Evolutionary conservation across 108 stramenopile species (phyloP).

Genomic region (Cyclotella choctawhatcheeana): DNA sequence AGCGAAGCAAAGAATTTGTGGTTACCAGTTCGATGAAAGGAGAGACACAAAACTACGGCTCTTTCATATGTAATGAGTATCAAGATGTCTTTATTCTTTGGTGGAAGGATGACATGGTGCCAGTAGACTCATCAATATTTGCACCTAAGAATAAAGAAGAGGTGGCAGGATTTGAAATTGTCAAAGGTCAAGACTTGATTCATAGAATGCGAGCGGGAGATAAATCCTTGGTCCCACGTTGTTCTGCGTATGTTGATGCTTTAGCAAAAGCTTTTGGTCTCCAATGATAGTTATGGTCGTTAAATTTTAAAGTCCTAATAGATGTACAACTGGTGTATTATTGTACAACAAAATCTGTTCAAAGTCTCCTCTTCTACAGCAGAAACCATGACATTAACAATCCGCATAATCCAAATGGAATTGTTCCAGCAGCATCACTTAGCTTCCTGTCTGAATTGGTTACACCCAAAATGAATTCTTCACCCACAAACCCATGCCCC

Average conservation of each 20-base stretch:
- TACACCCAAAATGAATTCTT: constrained; percentile 8
- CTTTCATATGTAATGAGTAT: constrained; percentile 47
- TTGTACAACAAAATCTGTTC: too few species aligned
- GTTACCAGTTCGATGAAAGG: constrained; percentile 45
- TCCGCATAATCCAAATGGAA: constrained; percentile 2
- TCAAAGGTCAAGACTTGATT: constrained; percentile 39
- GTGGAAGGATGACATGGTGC: constrained; percentile 25
- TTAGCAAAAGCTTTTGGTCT: constrained; percentile 25
- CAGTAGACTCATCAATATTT: constrained; percentile 29
- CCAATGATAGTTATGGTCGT: not conserved
- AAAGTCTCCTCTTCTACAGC: too few species aligned
- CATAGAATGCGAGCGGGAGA: constrained; percentile 26
- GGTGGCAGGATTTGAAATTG: constrained; percentile 43
- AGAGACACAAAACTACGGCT: constrained; percentile 42
- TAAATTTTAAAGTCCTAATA: too few species aligned
- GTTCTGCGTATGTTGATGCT: constrained; percentile 34
- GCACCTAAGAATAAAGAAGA: constrained; percentile 40
- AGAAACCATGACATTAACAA: not conserved
- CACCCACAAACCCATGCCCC: not conserved
- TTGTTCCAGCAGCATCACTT: not conserved
- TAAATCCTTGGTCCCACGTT: constrained; percentile 36
- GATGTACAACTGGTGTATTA: too few species aligned
- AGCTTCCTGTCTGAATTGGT: not conserved
- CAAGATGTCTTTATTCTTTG: constrained; percentile 50
- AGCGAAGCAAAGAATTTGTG: constrained; percentile 31